These are phyloP conservation scores for Lentinula sp. DNA, from an alignment of 768 basidiomycete species.

Conservation along the genomic window DNA sequence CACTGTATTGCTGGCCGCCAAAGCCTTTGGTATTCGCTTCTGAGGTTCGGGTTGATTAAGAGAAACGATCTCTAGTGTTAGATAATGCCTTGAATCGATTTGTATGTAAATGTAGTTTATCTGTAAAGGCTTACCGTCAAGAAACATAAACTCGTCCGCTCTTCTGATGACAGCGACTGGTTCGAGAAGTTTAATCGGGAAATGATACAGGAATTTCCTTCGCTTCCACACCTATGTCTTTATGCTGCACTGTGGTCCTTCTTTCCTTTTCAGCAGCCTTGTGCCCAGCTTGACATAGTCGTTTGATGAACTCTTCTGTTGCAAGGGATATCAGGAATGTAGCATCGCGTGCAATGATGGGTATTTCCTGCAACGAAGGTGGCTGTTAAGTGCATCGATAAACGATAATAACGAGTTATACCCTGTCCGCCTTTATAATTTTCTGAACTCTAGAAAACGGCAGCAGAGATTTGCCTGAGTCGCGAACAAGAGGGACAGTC, in stretches of 20 bases:
- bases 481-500: background rate
- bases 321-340: constrained; percentile 75
- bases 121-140: constrained; percentile 49
- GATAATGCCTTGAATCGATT: background rate
- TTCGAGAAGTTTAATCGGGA: background rate
- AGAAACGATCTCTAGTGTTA: constrained; percentile 2
- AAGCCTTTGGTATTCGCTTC: constrained; percentile 4
- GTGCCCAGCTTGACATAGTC: constrained; percentile 66
- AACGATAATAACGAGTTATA: constrained; percentile 24
- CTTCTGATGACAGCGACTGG: constrained; percentile 57
- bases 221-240: constrained; percentile 60
- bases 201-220: background rate
- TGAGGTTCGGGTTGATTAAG: background rate
- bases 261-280: constrained; percentile 65
- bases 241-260: constrained; percentile 68
- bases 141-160: constrained; percentile 72
- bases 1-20: background rate
- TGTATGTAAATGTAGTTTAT: background rate
- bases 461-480: background rate
- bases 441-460: constrained; percentile 18
- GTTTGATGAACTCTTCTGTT: constrained; percentile 83
- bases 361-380: constrained; percentile 51
- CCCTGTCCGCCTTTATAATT: constrained; percentile 67
- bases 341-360: constrained; percentile 72
- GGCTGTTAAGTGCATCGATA: background rate